These are phyloP conservation scores for Glarea lozoyensis DNA, from an alignment of 495 filamentous ascomycete genomes.

Conservation along the genomic window DNA sequence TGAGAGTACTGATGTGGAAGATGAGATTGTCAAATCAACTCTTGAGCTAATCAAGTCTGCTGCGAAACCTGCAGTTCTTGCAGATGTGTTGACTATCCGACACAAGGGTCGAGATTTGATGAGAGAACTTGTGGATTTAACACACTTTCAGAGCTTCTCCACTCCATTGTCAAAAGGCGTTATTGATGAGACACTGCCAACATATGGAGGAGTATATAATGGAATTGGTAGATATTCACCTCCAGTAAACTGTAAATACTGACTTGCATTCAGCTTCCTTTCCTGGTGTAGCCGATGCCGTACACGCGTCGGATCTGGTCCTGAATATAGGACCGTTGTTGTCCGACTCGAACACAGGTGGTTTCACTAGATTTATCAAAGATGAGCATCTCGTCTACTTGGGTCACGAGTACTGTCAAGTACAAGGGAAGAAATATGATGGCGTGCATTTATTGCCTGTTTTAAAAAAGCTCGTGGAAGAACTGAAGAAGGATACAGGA, in stretches of 20 bases:
- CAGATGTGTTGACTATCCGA: slow-evolving; percentile 86
- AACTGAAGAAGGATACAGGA: slow-evolving; percentile 1
- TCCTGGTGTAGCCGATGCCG: slow-evolving; percentile 57
- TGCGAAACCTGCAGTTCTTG: slow-evolving; percentile 70
- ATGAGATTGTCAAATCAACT: slow-evolving; percentile 76
- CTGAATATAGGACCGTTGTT: slow-evolving; percentile 50
- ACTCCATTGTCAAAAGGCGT: slow-evolving; percentile 90
- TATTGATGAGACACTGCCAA: slow-evolving; percentile 65
- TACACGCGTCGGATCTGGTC: slow-evolving; percentile 77
- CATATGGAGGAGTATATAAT: slow-evolving; percentile 81
- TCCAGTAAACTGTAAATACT: too few relatives aligned
- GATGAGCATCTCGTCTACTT: slow-evolving; percentile 5
- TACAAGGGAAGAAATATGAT: slow-evolving; percentile 1
- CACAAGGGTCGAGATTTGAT: slow-evolving; percentile 70
- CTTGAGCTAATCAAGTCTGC: slow-evolving; percentile 69
- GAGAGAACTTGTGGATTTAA: slow-evolving; percentile 66
- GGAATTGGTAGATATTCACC: too few relatives aligned
- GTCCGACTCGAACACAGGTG: slow-evolving; percentile 24
- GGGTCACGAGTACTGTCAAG: slow-evolving; percentile 5
- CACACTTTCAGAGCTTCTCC: slow-evolving; percentile 73
- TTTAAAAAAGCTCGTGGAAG: slow-evolving; percentile 3
- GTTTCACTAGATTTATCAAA: slow-evolving; percentile 5
- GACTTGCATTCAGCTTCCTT: too few relatives aligned
- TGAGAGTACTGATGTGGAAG: slow-evolving; percentile 67
- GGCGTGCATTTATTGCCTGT: slow-evolving; percentile 12